These are phyloP conservation scores for Botrytis hyacinthi DNA, from an alignment of 2,329 filamentous ascomycete genomes.

Conservation along the genomic window DNA sequence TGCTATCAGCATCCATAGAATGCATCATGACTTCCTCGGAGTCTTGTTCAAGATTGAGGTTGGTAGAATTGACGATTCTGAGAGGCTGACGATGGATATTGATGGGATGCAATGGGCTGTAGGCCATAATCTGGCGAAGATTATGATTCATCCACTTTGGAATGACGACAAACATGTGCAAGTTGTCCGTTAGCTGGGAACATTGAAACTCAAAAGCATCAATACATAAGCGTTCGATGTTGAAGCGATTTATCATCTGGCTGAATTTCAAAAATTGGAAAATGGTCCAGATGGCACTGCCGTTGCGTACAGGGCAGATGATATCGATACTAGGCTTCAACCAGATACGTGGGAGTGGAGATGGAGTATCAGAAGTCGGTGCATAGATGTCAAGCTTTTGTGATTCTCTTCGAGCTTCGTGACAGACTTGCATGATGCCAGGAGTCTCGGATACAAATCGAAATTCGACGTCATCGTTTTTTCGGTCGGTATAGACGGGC, in stretches of 20 bases:
- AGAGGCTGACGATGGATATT: neutral
- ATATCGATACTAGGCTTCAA: neutral
- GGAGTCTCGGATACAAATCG: neutral
- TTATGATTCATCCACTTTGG: neutral
- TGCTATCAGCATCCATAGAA: neutral
- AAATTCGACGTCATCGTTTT: neutral
- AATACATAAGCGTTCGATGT: neutral
- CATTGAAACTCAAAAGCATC: neutral
- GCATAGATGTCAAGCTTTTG: neutral
- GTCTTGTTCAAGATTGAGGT: fast-evolving
- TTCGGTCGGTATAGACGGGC: neutral
- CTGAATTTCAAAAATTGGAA: neutral
- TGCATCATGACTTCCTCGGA: neutral
- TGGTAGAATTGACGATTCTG: neutral
- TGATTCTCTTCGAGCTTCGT: neutral
- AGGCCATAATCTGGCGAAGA: neutral
- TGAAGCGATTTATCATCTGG: neutral
- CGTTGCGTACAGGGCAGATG: neutral
- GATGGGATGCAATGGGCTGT: neutral
- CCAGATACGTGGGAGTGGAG: neutral
- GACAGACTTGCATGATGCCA: neutral
- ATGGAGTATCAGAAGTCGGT: fast-evolving
- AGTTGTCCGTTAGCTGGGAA: neutral
- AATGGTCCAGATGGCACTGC: neutral
- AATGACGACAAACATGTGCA: neutral